phyloP scores from a whole-genome alignment of 2,329 filamentous ascomycete genomes.

The Colletotrichum theobromicola region DNA sequence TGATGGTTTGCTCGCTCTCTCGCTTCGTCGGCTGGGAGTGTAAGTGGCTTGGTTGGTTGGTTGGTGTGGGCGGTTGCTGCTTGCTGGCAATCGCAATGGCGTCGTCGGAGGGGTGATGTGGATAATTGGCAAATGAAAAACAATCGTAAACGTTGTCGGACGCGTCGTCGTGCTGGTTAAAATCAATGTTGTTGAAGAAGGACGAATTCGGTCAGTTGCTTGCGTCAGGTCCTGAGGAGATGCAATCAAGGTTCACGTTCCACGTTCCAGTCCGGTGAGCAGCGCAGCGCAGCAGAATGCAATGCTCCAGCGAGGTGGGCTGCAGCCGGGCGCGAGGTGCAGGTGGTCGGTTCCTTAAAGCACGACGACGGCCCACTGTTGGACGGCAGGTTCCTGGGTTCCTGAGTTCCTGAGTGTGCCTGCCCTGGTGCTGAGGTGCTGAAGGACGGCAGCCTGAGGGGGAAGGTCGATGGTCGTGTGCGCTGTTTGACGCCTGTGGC shows the following conservation, averaged over 20 bases:
- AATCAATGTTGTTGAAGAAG: not conserved
- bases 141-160: not conserved
- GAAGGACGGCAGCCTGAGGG: not conserved
- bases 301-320: not conserved
- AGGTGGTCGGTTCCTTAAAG: not conserved
- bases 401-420: not conserved
- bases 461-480: not conserved
- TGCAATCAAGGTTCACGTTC: not conserved
- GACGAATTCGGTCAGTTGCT: constrained; percentile 3
- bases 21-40: not conserved
- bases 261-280: not conserved
- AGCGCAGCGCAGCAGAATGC: not conserved
- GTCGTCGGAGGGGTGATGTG: not conserved
- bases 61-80: not conserved
- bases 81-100: not conserved
- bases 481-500: constrained; percentile 6
- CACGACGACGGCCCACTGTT: not conserved
- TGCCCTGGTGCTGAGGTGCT: too few species aligned
- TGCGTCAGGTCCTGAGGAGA: not conserved
- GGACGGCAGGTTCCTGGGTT: not conserved
- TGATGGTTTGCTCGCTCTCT: not conserved
- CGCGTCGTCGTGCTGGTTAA: not conserved
- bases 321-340: not conserved
- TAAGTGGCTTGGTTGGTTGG: not conserved
- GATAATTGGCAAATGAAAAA: not conserved